phyloP scores from a whole-genome alignment of 1,284 basidiomycete genomes.

The Heterobasidion parviporum region DNA sequence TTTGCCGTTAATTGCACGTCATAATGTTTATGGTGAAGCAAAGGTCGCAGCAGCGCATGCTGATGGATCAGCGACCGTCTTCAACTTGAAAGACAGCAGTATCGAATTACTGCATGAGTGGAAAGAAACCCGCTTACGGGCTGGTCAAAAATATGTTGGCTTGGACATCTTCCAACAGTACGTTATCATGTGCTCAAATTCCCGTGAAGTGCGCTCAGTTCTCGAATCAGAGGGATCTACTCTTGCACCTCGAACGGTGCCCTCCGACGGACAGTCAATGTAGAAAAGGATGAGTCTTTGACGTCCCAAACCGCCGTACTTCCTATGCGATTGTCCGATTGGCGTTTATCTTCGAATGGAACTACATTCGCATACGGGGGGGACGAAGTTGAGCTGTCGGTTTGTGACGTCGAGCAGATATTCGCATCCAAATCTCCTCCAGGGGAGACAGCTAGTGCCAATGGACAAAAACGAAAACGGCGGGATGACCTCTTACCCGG shows the following conservation, averaged over 20 bases:
- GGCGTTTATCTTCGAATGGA: conserved; percentile 49
- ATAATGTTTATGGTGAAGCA: conserved; percentile 18
- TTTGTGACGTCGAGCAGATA: conserved; percentile 73
- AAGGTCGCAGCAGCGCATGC: conserved; percentile 60
- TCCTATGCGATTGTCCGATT: conserved; percentile 57
- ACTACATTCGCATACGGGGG: conserved; percentile 74
- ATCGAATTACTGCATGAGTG: conserved; percentile 38
- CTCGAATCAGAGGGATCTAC: conserved; percentile 36
- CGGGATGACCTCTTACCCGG: conserved; percentile 52
- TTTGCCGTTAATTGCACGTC: not conserved
- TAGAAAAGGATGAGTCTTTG: conserved; percentile 17
- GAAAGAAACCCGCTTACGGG: conserved; percentile 53
- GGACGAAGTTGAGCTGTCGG: conserved; percentile 80
- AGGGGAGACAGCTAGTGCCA: conserved; percentile 11
- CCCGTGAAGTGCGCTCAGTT: not conserved
- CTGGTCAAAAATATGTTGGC: conserved; percentile 51
- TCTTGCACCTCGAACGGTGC: conserved; percentile 71
- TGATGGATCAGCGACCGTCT: conserved; percentile 42
- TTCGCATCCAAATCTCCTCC: conserved; percentile 30
- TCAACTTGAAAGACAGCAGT: conserved; percentile 28
- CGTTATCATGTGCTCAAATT: conserved; percentile 7
- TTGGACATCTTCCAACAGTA: conserved; percentile 40
- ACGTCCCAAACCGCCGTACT: conserved; percentile 28
- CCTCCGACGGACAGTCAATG: conserved; percentile 37
- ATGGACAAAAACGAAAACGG: conserved; percentile 61